Base-by-base conservation (phyloP, 2,329 filamentous ascomycete genomes). In the Hirsutella rhossiliensis region DNA sequence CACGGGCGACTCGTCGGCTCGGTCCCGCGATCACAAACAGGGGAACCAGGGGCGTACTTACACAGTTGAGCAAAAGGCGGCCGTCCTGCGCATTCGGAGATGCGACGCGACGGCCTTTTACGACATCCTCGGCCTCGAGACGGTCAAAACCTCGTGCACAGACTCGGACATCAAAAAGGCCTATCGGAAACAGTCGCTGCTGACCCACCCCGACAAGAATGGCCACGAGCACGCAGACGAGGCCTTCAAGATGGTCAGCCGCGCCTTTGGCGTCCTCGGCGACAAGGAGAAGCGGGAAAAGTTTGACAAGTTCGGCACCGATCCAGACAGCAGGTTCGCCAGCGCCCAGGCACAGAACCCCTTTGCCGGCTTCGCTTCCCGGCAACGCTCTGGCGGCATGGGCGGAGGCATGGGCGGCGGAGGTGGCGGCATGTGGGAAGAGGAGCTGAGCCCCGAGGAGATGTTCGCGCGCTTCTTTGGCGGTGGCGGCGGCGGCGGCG, bases 141-240 rank as follows among this genome's bases (percentile, higher is more conserved):
- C 69, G 41, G 69, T 82, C 34, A 74, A 75, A 54, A 67, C 73
- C 45, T 76, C 80, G 18, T 82, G 78, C 56, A 79, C 79, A 41
- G 90, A 97, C 54, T 65, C 72, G 49, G 90, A 97, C 57, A 88
- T 98, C 61, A 98, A 97, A 65, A 97, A 97, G 71, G 90, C 92
- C 7, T 98, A 98, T 67, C 79, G 90, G 58, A 97, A 95, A 68
- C 75, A 94, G 61, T 92, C 85, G 60, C 70, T 98, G 56, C 73
- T 97, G 58, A 98, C 92, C 47, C 92, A 98, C 71, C 92, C 92
- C 50, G 92, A 98, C 72, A 98, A 98, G 72, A 98, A 98, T 73
- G 89, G 89, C 42, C 89, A 96, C 62, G 82, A 90, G 32, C 80
- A 94, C 47, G 90, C 92, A 44, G 92, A 96, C 62, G 92, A 98